Evolutionary conservation across 1,284 basidiomycete species (phyloP).

Genomic region (Pseudozyma sp.): DNA sequence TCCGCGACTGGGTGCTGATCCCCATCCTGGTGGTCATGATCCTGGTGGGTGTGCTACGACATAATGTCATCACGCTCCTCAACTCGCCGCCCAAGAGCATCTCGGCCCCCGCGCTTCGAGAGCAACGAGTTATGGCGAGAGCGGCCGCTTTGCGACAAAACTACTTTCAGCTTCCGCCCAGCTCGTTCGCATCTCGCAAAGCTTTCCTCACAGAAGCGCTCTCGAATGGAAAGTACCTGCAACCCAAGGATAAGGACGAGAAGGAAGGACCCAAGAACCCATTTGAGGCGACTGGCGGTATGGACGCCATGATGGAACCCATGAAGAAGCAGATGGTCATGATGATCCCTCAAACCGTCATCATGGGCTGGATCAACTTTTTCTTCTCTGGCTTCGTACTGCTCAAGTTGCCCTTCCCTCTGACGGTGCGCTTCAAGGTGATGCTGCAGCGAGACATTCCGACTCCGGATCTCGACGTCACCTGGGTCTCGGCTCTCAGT

Average conservation of each 20-base stretch:
- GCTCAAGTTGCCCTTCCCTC: conserved; percentile 95
- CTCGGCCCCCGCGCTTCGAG: conserved; percentile 81
- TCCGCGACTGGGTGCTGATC: conserved; percentile 79
- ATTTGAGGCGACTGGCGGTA: conserved; percentile 85
- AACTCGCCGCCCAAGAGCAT: conserved; percentile 86
- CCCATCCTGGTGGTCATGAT: conserved; percentile 99
- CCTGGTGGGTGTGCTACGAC: conserved; percentile 90
- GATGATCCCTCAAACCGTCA: conserved; percentile 78
- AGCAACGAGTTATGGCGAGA: conserved; percentile 74
- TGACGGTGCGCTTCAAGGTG: conserved; percentile 97
- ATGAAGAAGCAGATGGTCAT: conserved; percentile 97
- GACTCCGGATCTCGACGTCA: conserved; percentile 95
- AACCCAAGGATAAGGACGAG: conserved; percentile 54
- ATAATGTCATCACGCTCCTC: conserved; percentile 89
- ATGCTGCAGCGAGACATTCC: conserved; percentile 97
- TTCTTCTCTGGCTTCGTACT: conserved; percentile 99
- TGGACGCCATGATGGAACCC: conserved; percentile 99
- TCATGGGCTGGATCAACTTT: conserved; percentile 99
- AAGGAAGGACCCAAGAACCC: conserved; percentile 71
- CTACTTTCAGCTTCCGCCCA: conserved; percentile 56
- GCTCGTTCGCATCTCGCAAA: conserved; percentile 54
- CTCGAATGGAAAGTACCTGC: conserved; percentile 59
- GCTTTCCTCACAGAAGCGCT: conserved; percentile 56
- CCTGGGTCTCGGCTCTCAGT: conserved; percentile 97
- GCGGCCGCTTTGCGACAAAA: conserved; percentile 55